A percentile compares a stretch with the other conserved stretches of the same genome.
These are phyloP conservation scores for Colletotrichum graminicola DNA, from an alignment of 2,329 filamentous ascomycete genomes.

Conservation along the genomic window DNA sequence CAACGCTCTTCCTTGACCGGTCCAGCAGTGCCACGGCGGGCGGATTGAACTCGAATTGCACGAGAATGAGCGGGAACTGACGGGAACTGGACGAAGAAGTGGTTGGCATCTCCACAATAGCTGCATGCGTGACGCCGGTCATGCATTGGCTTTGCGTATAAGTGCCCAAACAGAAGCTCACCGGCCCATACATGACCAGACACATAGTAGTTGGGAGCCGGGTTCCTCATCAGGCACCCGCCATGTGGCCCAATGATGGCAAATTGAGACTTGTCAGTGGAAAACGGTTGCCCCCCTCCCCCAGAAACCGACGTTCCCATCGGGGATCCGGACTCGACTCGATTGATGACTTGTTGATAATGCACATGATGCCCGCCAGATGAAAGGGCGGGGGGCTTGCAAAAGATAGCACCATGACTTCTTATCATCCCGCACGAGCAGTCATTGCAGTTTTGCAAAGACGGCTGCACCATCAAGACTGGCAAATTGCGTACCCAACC, in stretches of 20 bases:
- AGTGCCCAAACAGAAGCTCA: slow-evolving; percentile 40
- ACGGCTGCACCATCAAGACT: neutral
- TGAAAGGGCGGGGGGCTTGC: neutral
- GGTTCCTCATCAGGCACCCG: slow-evolving; percentile 41
- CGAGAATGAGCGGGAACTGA: slow-evolving; percentile 27
- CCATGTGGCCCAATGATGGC: slow-evolving; percentile 40
- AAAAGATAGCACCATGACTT: slow-evolving; percentile 16
- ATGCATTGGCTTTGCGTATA: slow-evolving; percentile 41
- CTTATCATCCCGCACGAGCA: neutral
- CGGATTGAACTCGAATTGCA: slow-evolving; percentile 11
- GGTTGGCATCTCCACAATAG: slow-evolving; percentile 35
- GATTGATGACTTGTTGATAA: slow-evolving; percentile 35
- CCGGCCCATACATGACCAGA: slow-evolving; percentile 43
- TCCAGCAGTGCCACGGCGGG: slow-evolving; percentile 13
- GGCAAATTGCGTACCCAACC: neutral
- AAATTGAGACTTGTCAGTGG: slow-evolving; percentile 29
- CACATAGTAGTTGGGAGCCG: slow-evolving; percentile 43
- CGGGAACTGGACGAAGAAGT: slow-evolving; percentile 26
- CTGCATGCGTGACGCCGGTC: slow-evolving; percentile 42
- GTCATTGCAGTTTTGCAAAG: slow-evolving; percentile 10
- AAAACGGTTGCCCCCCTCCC: slow-evolving; percentile 18
- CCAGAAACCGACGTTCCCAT: slow-evolving; percentile 33
- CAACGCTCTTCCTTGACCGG: slow-evolving; percentile 25
- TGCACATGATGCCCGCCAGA: slow-evolving; percentile 21
- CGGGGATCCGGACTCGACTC: slow-evolving; percentile 20